Evolutionary conservation across 495 filamentous ascomycete genomes (phyloP).

Genomic region (Paragyromitra xinjiangensis): DNA sequence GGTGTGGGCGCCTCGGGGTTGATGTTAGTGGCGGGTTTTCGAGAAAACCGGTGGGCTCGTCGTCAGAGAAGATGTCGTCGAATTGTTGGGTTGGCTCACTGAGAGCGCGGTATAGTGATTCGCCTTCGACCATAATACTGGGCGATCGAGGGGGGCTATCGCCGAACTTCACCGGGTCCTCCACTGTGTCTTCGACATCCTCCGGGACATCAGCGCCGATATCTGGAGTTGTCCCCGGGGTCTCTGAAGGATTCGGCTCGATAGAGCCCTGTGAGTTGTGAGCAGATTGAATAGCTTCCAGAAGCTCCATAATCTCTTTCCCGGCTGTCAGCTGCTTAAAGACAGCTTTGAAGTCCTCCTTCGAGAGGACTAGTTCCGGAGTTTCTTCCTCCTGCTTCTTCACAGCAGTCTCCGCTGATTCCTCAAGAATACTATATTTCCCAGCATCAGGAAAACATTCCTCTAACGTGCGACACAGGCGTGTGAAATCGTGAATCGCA

Average conservation of each 20-base stretch:
- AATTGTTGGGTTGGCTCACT: not conserved
- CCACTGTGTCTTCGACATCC: not conserved
- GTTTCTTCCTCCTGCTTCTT: not conserved
- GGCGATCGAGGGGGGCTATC: not conserved
- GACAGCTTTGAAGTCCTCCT: constrained; percentile 18
- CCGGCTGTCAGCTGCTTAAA: constrained; percentile 21
- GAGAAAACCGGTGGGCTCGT: constrained; percentile 3
- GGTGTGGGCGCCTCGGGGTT: not conserved
- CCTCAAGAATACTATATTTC: constrained; percentile 33
- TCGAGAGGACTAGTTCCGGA: constrained; percentile 19
- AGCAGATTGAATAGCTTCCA: constrained; percentile 13
- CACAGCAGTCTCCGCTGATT: constrained; percentile 10
- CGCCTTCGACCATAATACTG: not conserved
- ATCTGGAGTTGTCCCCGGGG: not conserved
- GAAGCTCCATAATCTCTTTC: constrained; percentile 23
- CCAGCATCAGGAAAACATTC: constrained; percentile 14
- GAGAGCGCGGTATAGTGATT: constrained; percentile 7
- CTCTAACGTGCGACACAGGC: constrained; percentile 37
- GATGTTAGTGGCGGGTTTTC: constrained; percentile 3
- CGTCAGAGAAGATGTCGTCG: not conserved
- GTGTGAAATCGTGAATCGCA: constrained; percentile 38
- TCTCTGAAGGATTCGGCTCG: not conserved
- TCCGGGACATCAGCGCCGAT: not conserved
- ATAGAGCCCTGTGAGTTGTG: constrained; percentile 15
- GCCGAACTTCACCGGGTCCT: not conserved